phyloP scores from a whole-genome alignment of 768 basidiomycete species.

The Boletus barrowsii region DNA sequence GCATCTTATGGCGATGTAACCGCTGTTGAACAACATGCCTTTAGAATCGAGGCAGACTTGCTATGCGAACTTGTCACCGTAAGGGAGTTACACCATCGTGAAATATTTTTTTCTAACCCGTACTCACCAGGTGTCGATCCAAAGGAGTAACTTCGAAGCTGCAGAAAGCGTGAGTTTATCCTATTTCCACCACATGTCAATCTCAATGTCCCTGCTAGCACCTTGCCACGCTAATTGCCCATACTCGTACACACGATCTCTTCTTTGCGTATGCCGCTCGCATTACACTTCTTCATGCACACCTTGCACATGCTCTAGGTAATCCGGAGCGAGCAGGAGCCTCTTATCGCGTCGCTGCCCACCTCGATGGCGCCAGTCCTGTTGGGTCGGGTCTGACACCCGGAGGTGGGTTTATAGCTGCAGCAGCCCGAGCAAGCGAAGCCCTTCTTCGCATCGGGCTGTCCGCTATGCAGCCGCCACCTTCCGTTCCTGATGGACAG shows the following conservation, averaged over 20 bases:
- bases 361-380: slow-evolving; percentile 36
- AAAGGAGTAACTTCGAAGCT: slow-evolving; percentile 64
- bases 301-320: slow-evolving; percentile 68
- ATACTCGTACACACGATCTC: slow-evolving; percentile 55
- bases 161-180: slow-evolving; percentile 50
- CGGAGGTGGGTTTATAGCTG: slow-evolving; percentile 40
- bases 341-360: slow-evolving; percentile 63
- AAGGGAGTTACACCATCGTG: slow-evolving; percentile 16
- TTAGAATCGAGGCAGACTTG: slow-evolving; percentile 68
- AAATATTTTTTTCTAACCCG: background rate
- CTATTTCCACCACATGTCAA: background rate
- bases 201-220: slow-evolving; percentile 19
- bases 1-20: slow-evolving; percentile 49
- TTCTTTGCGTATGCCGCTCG: slow-evolving; percentile 58
- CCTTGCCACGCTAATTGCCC: slow-evolving; percentile 53
- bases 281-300: slow-evolving; percentile 66
- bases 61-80: slow-evolving; percentile 69
- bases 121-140: slow-evolving; percentile 51
- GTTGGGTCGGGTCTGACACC: slow-evolving; percentile 21
- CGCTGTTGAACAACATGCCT: slow-evolving; percentile 46
- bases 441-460: slow-evolving; percentile 50
- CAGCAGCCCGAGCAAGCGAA: slow-evolving; percentile 52
- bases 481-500: slow-evolving; percentile 3
- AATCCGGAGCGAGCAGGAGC: slow-evolving; percentile 49
- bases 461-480: slow-evolving; percentile 4